Conservation (phyloP, 1,139 yeast species). For the Kodamaea suecica region DNA sequence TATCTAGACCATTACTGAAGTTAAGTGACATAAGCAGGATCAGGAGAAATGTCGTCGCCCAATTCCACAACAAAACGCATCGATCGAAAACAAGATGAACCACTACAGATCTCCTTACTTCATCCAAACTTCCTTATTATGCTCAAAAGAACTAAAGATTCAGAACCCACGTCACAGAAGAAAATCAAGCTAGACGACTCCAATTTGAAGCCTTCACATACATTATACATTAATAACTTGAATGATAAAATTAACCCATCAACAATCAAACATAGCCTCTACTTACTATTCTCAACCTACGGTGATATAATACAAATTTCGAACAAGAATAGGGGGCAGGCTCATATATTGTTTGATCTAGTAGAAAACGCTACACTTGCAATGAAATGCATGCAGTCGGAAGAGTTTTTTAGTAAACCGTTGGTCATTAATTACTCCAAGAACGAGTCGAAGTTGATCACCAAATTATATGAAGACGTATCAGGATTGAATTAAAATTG, state of each 20-base stretch:
- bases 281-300: conserved; percentile 59
- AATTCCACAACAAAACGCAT: too few species aligned
- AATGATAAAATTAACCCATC: conserved; percentile 56
- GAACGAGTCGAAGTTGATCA: conserved; percentile 26
- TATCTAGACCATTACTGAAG: too few species aligned
- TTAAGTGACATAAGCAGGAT: too few species aligned
- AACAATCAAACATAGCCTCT: conserved; percentile 52
- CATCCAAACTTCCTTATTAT: too few species aligned
- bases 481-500: not conserved
- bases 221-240: conserved; percentile 64
- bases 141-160: not conserved
- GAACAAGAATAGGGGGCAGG: conserved; percentile 66
- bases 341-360: conserved; percentile 59
- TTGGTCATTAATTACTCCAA: conserved; percentile 49
- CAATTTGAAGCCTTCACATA: conserved; percentile 31
- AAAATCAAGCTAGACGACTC: conserved; percentile 13
- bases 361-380: conserved; percentile 54
- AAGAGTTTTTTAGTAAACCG: conserved; percentile 54
- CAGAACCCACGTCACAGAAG: conserved; percentile 4
- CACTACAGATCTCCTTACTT: too few species aligned
- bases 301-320: conserved; percentile 64
- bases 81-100: too few species aligned
- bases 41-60: too few species aligned
- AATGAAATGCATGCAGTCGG: conserved; percentile 45
- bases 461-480: not conserved